Percentiles rank a stretch among this genome's conserved stretches.
These are phyloP conservation scores for Wickerhamomyces canadensis DNA, from an alignment of 805 yeast genomes.

Conservation along the genomic window DNA sequence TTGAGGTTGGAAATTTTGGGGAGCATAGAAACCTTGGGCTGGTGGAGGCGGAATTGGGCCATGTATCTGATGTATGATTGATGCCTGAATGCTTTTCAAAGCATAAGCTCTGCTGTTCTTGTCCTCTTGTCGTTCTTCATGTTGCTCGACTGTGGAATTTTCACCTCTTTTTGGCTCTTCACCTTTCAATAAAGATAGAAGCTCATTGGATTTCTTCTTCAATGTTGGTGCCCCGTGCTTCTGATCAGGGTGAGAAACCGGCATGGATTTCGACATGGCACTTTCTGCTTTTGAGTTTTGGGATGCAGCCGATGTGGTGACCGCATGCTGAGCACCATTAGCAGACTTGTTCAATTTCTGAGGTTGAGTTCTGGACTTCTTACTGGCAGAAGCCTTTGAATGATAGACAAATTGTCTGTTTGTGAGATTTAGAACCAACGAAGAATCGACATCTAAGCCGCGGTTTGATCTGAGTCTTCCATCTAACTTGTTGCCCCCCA, in stretches of 20 bases:
- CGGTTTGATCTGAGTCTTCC: slow-evolving; percentile 75
- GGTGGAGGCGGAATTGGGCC: slow-evolving; percentile 8
- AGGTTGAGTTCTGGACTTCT: slow-evolving; percentile 18
- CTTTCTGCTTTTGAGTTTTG: slow-evolving; percentile 18
- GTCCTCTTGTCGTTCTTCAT: slow-evolving; percentile 20
- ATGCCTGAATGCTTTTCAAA: slow-evolving; percentile 13
- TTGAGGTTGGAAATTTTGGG: not conserved
- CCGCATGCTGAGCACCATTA: slow-evolving; percentile 1
- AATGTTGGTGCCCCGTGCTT: slow-evolving; percentile 18
- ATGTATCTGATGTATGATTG: slow-evolving; percentile 27
- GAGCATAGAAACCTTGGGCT: not conserved
- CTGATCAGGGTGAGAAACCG: slow-evolving; percentile 1
- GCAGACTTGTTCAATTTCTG: slow-evolving; percentile 15
- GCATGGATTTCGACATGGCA: too few relatives aligned
- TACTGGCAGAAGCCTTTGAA: slow-evolving; percentile 49
- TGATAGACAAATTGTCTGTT: slow-evolving; percentile 72
- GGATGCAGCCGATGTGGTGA: too few relatives aligned
- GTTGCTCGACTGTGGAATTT: slow-evolving; percentile 9
- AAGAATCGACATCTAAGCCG: slow-evolving; percentile 79
- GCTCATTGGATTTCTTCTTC: slow-evolving; percentile 34
- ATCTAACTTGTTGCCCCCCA: slow-evolving; percentile 77
- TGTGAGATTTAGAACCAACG: slow-evolving; percentile 73
- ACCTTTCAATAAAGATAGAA: slow-evolving; percentile 39
- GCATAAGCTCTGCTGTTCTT: slow-evolving; percentile 21
- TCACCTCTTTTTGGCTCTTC: slow-evolving; percentile 13